phyloP scores from a whole-genome alignment of 2,329 filamentous ascomycete species.

The Hypomyces rosellus region DNA sequence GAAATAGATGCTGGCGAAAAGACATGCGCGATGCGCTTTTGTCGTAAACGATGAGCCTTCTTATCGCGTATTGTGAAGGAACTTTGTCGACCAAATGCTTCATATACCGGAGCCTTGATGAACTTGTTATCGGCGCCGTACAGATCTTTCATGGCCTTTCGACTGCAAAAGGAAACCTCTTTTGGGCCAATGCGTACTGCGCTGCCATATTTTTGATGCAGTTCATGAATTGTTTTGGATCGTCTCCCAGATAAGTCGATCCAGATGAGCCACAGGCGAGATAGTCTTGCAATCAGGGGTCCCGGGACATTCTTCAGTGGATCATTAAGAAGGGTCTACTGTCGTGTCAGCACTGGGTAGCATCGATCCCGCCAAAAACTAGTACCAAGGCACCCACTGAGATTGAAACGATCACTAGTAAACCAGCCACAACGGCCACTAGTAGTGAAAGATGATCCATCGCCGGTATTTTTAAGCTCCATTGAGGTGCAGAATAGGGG shows the following conservation, averaged over 20 bases:
- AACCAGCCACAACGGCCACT: no score
- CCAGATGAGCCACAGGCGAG: neutral
- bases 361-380: no score
- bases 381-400: no score
- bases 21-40: neutral
- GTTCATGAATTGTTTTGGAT: neutral
- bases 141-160: neutral
- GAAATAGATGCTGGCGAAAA: neutral
- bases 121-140: neutral
- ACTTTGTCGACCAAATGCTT: neutral
- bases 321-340: no score
- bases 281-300: neutral
- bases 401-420: no score
- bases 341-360: no score
- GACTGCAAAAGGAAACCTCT: neutral
- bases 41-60: neutral
- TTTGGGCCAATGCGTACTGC: neutral
- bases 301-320: neutral
- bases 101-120: neutral
- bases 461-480: no score
- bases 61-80: neutral
- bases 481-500: no score
- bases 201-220: constrained; percentile 2
- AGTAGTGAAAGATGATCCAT: no score
- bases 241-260: constrained; percentile 2